A percentile compares a stretch with the other conserved stretches of the same genome.
These are phyloP conservation scores for Phaffomyces thermotolerans DNA, from an alignment of 805 yeast genomes.

Conservation along the genomic window DNA sequence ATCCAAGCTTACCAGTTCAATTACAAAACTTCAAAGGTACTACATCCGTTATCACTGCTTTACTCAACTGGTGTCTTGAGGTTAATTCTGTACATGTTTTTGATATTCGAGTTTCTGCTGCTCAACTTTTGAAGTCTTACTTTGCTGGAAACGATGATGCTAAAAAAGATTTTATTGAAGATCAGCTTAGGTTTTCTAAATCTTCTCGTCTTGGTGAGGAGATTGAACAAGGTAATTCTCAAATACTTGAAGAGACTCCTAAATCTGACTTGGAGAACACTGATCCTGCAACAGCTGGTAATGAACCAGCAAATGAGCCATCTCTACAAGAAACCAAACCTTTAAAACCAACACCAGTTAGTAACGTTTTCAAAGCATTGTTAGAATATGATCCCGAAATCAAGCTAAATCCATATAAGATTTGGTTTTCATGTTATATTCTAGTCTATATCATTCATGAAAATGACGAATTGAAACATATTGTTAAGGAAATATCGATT, in stretches of 20 bases:
- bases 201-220: constrained; percentile 7
- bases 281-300: neutral
- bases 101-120: constrained; percentile 71
- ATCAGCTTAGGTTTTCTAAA: constrained; percentile 49
- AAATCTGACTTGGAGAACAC: no score
- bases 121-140: constrained; percentile 57
- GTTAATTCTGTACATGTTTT: constrained; percentile 80
- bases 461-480: constrained; percentile 38
- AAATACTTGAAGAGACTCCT: no score
- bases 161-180: constrained; percentile 53
- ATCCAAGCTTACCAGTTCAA: constrained; percentile 50
- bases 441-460: constrained; percentile 57
- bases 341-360: constrained; percentile 29
- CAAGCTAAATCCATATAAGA: constrained; percentile 75
- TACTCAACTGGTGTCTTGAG: constrained; percentile 75
- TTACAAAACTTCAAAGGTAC: constrained; percentile 25
- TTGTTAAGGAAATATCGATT: constrained; percentile 41
- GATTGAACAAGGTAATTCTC: constrained; percentile 9
- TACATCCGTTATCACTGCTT: constrained; percentile 66
- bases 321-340: neutral
- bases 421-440: constrained; percentile 75
- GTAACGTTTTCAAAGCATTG: constrained; percentile 62
- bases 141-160: constrained; percentile 57
- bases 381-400: constrained; percentile 69
- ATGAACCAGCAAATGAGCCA: neutral